Conservation (phyloP, 1,284 basidiomycete species). For the Veloporphyrellus conicus region DNA sequence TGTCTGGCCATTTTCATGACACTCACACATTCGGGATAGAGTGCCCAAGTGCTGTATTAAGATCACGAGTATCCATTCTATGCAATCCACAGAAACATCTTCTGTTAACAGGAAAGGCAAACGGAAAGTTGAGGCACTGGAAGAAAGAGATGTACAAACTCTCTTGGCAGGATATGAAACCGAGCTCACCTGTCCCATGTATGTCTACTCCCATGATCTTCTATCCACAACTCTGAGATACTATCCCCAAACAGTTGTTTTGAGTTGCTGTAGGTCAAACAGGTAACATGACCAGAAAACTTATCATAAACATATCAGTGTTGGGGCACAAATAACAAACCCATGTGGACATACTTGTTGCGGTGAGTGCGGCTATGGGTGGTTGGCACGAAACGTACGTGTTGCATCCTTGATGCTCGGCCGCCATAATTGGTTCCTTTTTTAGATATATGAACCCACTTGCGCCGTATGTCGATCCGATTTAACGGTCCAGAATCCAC, state of each 20-base stretch:
- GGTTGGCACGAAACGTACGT: constrained; percentile 44
- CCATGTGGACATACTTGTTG: constrained; percentile 58
- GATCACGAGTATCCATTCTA: neutral
- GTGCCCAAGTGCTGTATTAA: neutral
- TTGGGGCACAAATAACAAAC: constrained; percentile 48
- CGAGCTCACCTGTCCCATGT: constrained; percentile 57
- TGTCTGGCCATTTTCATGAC: neutral
- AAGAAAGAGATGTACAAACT: constrained; percentile 9
- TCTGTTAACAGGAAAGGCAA: constrained; percentile 25
- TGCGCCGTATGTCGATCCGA: constrained; percentile 49
- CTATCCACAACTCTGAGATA: constrained; percentile 1
- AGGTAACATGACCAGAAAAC: neutral
- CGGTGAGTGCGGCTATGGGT: constrained; percentile 49
- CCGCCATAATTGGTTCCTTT: constrained; percentile 5
- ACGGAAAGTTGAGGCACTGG: constrained; percentile 16
- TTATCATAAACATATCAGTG: constrained; percentile 33
- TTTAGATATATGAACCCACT: constrained; percentile 34
- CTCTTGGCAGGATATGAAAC: constrained; percentile 43
- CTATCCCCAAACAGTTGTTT: constrained; percentile 41
- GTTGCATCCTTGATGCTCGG: neutral
- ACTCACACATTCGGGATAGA: constrained; percentile 11
- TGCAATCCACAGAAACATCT: neutral
- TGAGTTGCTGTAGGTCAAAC: constrained; percentile 47
- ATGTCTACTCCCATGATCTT: constrained; percentile 21
- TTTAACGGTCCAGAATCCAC: constrained; percentile 34